A percentile compares a stretch with the other conserved stretches of the same genome.
phyloP scores from a whole-genome alignment of 1,284 basidiomycete genomes.

The Singerocomus rubriflavus region DNA sequence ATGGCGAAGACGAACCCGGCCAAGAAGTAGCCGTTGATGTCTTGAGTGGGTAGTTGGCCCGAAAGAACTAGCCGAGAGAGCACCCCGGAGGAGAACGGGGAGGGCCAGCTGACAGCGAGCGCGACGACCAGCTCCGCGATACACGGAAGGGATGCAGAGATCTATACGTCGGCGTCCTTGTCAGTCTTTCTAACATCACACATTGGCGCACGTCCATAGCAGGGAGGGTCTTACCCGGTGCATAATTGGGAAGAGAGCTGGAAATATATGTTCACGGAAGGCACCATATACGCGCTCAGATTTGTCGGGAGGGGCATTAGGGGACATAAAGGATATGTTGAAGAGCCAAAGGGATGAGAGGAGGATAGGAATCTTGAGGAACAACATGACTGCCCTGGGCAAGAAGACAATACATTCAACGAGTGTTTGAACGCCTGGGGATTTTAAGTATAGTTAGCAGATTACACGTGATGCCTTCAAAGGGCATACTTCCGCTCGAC shows the following conservation, averaged over 20 bases:
- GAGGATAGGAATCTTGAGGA: slow-evolving; percentile 24
- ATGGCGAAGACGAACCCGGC: slow-evolving; percentile 18
- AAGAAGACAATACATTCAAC: neutral
- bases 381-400: slow-evolving; percentile 13
- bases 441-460: slow-evolving; percentile 15
- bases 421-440: neutral
- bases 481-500: neutral
- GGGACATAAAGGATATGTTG: slow-evolving; percentile 26
- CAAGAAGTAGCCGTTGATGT: slow-evolving; percentile 14
- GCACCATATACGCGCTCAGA: slow-evolving; percentile 21
- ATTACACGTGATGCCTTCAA: slow-evolving; percentile 21
- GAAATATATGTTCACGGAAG: slow-evolving; percentile 23
- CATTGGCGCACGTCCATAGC: neutral
- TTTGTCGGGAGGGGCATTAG: slow-evolving; percentile 18
- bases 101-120: slow-evolving; percentile 20
- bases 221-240: slow-evolving; percentile 20
- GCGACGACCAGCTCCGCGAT: slow-evolving; percentile 23
- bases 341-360: slow-evolving; percentile 28
- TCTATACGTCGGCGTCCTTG: slow-evolving; percentile 1
- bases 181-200: neutral
- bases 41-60: slow-evolving; percentile 16
- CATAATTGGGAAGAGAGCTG: slow-evolving; percentile 18
- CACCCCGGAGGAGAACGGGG: slow-evolving; percentile 17
- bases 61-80: slow-evolving; percentile 20
- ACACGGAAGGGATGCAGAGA: slow-evolving; percentile 29